Percentiles rank a stretch among this genome's conserved stretches.
Conservation (phyloP, 768 basidiomycete genomes). For the Leccinellum rugosiceps region DNA sequence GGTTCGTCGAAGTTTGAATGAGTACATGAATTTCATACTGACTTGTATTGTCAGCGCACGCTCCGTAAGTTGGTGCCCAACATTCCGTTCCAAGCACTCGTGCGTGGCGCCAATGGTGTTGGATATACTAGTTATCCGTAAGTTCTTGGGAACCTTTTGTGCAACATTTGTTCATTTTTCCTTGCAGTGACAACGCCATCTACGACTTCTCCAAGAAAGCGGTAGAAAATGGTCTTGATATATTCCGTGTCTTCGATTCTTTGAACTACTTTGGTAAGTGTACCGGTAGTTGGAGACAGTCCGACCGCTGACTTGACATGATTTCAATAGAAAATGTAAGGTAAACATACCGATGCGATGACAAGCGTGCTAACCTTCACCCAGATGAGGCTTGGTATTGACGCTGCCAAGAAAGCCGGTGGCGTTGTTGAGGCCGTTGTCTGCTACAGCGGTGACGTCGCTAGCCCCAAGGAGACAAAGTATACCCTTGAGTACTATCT, state of each 20-base stretch:
- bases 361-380: conserved; percentile 13
- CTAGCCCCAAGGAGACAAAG: conserved; percentile 91
- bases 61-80: conserved; percentile 96
- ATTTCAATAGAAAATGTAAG: conserved; percentile 63
- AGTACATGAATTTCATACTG: conserved; percentile 5
- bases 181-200: conserved; percentile 86
- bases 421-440: conserved; percentile 97
- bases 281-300: not conserved
- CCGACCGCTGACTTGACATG: conserved; percentile 2
- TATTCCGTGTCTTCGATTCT: conserved; percentile 99
- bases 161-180: conserved; percentile 5
- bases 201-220: conserved; percentile 99
- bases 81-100: conserved; percentile 96
- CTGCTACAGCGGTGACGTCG: conserved; percentile 98
- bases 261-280: conserved; percentile 93
- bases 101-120: conserved; percentile 98
- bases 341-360: not conserved
- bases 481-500: conserved; percentile 98
- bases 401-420: conserved; percentile 99
- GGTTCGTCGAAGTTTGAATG: conserved; percentile 41
- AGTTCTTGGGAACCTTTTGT: conserved; percentile 29
- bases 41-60: conserved; percentile 54
- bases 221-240: conserved; percentile 99
- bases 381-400: conserved; percentile 96
- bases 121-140: conserved; percentile 98